Base-by-base conservation (phyloP, 768 basidiomycete species). In the Tulasnella calospora region DNA sequence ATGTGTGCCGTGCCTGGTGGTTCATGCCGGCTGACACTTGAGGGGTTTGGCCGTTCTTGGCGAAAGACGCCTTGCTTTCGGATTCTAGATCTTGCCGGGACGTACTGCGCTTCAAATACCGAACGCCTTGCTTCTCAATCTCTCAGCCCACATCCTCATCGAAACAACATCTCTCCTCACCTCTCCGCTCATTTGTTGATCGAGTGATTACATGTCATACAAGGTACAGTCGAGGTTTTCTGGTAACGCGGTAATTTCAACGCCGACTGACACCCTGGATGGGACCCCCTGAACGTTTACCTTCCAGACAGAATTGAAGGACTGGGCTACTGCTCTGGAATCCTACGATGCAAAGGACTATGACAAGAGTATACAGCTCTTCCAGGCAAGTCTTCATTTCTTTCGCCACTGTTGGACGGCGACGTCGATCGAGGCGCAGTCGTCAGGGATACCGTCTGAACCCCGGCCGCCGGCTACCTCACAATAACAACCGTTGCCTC, bases 291-390 rank as follows among this genome's bases (percentile, higher is more conserved):
- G 61, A 67, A 30, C 33, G 61, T 27, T 12, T 35, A 12, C 61
- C 0, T 30, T 67, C 30, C 33, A 81, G 80, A 86, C 86, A 19
- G 89, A 90, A 87, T 89, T 98, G 61, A 93, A 96, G 83, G 91
- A 88, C 2, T 97, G 95, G 95, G 90, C 91, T 19, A 87, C 92
- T 51, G 96, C 96, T 78, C 90, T 98, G 83, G 89, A 90, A 82
- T 92, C 95, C 4, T 98, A 96, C 85, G 95, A 97, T 81, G 90
- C 89, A 9, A 88, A 93, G 82, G 91, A 96, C 83, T 96, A 93
- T 83, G 90, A 90, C 74, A 88, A 88, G 79, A 86, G 94, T 41
- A 86, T 98, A 70, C 87, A 90, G 74, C 87, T 92, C 40, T 98
- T 98, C 85, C 87, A 89, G 17, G 92, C 92, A 81, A 78, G 91